phyloP scores from a whole-genome alignment of 2,329 filamentous ascomycete species.

The Helicocarpus griseus region DNA sequence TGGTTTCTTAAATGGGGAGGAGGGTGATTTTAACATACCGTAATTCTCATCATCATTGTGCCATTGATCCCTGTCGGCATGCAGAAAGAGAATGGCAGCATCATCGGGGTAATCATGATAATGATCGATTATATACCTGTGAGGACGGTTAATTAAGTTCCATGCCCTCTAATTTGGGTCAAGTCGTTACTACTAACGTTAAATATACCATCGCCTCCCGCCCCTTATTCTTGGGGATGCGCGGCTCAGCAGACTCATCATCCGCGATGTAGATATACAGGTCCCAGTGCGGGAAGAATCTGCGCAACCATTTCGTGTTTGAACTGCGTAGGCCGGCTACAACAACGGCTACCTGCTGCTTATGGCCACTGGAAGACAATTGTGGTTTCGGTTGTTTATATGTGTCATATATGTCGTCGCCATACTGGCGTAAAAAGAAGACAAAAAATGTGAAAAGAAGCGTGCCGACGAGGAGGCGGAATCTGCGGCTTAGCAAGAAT shows the following conservation, averaged over 20 bases:
- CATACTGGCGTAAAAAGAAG: not conserved
- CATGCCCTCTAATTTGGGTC: not conserved
- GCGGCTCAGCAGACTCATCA: slow-evolving; percentile 20
- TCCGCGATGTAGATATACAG: slow-evolving; percentile 30
- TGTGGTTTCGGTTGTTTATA: not conserved
- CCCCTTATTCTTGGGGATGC: slow-evolving; percentile 35
- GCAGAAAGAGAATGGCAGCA: slow-evolving; percentile 38
- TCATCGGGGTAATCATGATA: slow-evolving; percentile 36
- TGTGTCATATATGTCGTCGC: not conserved
- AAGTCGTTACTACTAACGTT: slow-evolving; percentile 13
- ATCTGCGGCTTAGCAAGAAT: not conserved
- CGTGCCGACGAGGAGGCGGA: not conserved
- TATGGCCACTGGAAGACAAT: not conserved
- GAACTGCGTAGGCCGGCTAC: slow-evolving; percentile 1
- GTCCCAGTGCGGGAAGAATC: slow-evolving; percentile 1
- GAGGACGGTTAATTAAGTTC: not conserved
- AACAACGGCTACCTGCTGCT: not conserved
- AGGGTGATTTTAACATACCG: not conserved
- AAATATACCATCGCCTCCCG: slow-evolving; percentile 46
- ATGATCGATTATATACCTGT: slow-evolving; percentile 37
- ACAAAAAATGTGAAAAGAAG: not conserved
- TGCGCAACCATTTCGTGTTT: not conserved
- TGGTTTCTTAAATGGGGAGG: not conserved
- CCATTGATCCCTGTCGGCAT: slow-evolving; percentile 21
- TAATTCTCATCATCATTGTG: slow-evolving; percentile 5